Percentiles rank a stretch among this genome's conserved stretches.
These are phyloP conservation scores for Pseudocercospora eumusae DNA, from an alignment of 2,329 filamentous ascomycete genomes.

Conservation along the genomic window DNA sequence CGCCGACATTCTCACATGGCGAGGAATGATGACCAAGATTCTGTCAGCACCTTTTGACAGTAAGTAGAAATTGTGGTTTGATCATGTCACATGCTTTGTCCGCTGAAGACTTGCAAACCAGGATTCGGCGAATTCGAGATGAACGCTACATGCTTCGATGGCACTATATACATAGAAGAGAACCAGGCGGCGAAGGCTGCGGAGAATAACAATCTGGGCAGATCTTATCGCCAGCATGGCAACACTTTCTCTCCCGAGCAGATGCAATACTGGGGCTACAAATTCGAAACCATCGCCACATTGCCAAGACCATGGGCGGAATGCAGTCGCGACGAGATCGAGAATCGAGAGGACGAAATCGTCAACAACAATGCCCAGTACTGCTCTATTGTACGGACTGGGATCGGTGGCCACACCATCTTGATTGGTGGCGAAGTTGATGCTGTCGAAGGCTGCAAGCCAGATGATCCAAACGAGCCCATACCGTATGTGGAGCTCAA, in stretches of 20 bases:
- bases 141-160: slow-evolving; percentile 90
- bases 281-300: slow-evolving; percentile 86
- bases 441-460: slow-evolving; percentile 84
- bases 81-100: not conserved
- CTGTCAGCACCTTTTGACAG: slow-evolving; percentile 79
- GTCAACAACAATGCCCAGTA: slow-evolving; percentile 94
- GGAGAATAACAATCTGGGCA: slow-evolving; percentile 55
- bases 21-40: slow-evolving; percentile 99
- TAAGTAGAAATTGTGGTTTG: not conserved
- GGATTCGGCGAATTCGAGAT: slow-evolving; percentile 87
- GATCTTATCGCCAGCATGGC: slow-evolving; percentile 45
- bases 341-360: slow-evolving; percentile 66
- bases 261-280: slow-evolving; percentile 98
- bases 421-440: slow-evolving; percentile 94
- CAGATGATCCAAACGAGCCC: slow-evolving; percentile 60
- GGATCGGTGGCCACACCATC: slow-evolving; percentile 72
- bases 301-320: slow-evolving; percentile 73
- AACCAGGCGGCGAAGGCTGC: slow-evolving; percentile 72
- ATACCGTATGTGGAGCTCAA: slow-evolving; percentile 96
- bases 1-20: slow-evolving; percentile 84
- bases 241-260: slow-evolving; percentile 68
- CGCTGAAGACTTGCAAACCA: not conserved
- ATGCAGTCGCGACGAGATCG: slow-evolving; percentile 73
- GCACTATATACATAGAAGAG: slow-evolving; percentile 82
- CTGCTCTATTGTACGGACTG: slow-evolving; percentile 88